These are phyloP conservation scores for Myochromella boudieri DNA, from an alignment of 768 basidiomycete genomes.

Conservation along the genomic window DNA sequence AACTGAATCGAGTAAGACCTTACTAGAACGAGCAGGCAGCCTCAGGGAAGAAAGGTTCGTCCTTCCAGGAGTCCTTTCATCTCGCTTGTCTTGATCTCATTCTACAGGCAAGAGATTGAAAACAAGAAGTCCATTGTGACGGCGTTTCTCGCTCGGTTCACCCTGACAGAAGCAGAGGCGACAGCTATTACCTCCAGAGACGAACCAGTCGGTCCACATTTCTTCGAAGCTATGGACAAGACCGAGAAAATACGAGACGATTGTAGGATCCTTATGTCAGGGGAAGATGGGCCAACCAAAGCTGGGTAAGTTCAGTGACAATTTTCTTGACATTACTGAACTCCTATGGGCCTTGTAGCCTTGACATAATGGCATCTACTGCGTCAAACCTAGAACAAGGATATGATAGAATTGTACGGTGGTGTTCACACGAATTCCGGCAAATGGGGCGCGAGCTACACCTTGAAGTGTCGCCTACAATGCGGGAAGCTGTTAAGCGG, in stretches of 20 bases:
- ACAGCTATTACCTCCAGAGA: conserved; percentile 78
- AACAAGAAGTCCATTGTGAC: conserved; percentile 71
- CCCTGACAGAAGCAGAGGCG: conserved; percentile 70
- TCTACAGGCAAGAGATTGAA: conserved; percentile 62
- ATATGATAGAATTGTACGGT: conserved; percentile 86
- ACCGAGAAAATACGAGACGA: conserved; percentile 81
- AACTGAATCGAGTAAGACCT: conserved; percentile 69
- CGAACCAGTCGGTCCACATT: conserved; percentile 65
- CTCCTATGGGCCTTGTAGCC: conserved; percentile 37
- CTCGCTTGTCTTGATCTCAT: conserved; percentile 1
- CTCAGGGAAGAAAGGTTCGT: conserved; percentile 70
- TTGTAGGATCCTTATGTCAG: conserved; percentile 84
- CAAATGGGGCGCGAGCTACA: conserved; percentile 73
- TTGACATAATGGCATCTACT: conserved; percentile 88
- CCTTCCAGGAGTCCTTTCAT: not conserved
- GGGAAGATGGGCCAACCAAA: conserved; percentile 75
- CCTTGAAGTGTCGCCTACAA: conserved; percentile 61
- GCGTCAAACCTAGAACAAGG: conserved; percentile 83
- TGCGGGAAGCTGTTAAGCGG: conserved; percentile 73
- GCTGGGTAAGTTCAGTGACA: conserved; percentile 56
- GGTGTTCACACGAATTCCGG: conserved; percentile 83
- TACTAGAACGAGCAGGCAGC: conserved; percentile 82
- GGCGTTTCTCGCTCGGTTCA: conserved; percentile 84
- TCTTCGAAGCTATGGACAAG: conserved; percentile 89
- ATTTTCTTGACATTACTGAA: too few species aligned